phyloP scores from a whole-genome alignment of 2,329 filamentous ascomycete genomes.

The Alternaria burnsii region DNA sequence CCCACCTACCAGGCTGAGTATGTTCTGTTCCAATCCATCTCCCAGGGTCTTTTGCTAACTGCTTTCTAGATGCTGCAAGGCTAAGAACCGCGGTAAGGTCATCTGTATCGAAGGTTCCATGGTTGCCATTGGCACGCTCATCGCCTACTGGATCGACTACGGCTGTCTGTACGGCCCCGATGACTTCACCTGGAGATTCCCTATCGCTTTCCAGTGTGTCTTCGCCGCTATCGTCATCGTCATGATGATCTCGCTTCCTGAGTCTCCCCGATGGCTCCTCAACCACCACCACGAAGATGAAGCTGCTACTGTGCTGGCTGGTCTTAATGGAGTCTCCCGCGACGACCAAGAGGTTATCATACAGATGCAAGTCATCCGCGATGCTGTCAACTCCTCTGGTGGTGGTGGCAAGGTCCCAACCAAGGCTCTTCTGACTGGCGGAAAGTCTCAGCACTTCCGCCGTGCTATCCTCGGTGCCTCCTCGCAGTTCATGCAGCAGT shows the following conservation, averaged over 20 bases:
- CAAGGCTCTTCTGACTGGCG: conserved; percentile 64
- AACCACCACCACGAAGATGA: conserved; percentile 55
- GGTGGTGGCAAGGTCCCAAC: conserved; percentile 47
- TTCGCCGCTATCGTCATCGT: conserved; percentile 51
- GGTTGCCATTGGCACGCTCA: conserved; percentile 59
- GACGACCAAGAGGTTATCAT: conserved; percentile 64
- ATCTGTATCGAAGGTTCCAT: conserved; percentile 66
- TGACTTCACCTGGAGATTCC: conserved; percentile 58
- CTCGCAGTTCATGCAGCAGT: conserved; percentile 70
- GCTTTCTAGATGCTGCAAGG: conserved; percentile 50
- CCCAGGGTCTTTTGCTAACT: neutral
- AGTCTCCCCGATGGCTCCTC: conserved; percentile 45
- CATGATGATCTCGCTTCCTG: conserved; percentile 49
- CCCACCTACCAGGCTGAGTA: conserved; percentile 63
- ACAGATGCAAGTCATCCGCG: conserved; percentile 70
- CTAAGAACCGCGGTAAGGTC: conserved; percentile 66
- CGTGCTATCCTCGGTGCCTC: conserved; percentile 67
- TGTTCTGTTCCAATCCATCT: neutral
- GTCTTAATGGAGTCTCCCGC: conserved; percentile 56
- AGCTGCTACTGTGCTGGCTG: conserved; percentile 58
- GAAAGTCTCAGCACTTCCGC: conserved; percentile 70
- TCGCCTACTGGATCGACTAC: conserved; percentile 62
- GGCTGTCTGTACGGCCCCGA: conserved; percentile 48
- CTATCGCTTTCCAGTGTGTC: conserved; percentile 61
- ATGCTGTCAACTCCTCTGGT: conserved; percentile 55